phyloP scores from a whole-genome alignment of 2,329 filamentous ascomycete genomes.

The Penicillium sp. region DNA sequence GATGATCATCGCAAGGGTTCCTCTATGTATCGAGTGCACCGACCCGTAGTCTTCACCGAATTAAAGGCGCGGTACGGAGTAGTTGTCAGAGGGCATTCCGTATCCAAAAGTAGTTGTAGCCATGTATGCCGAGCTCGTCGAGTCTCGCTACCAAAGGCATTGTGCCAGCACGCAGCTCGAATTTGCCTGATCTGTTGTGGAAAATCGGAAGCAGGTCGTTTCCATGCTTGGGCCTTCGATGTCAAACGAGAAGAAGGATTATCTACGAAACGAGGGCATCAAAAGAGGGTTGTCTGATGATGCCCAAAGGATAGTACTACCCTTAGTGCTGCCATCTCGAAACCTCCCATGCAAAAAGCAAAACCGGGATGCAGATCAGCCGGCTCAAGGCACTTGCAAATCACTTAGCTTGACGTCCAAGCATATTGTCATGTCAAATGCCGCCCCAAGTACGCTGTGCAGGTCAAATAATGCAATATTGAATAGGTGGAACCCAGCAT shows the following conservation, averaged over 20 bases:
- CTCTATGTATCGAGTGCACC: background rate
- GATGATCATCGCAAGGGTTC: background rate
- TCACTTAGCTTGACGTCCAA: background rate
- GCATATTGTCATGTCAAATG: background rate
- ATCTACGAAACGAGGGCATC: constrained; percentile 11
- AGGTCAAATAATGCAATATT: background rate
- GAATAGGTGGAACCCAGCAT: background rate
- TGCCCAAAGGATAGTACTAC: background rate
- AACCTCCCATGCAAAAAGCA: background rate
- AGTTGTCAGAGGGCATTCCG: background rate
- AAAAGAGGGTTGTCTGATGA: background rate
- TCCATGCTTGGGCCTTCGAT: background rate
- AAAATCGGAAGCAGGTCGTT: background rate
- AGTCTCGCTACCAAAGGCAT: background rate
- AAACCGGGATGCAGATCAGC: background rate
- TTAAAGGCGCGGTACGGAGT: background rate
- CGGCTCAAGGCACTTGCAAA: background rate
- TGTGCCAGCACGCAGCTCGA: background rate
- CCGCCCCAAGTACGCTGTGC: background rate
- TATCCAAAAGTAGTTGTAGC: background rate
- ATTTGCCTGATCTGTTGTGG: background rate
- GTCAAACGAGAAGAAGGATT: background rate
- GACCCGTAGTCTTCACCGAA: background rate
- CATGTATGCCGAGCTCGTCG: background rate
- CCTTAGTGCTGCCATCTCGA: background rate